Evolutionary conservation across 1,139 yeast genomes (phyloP).

Genomic region (Kodamaea suecica): DNA sequence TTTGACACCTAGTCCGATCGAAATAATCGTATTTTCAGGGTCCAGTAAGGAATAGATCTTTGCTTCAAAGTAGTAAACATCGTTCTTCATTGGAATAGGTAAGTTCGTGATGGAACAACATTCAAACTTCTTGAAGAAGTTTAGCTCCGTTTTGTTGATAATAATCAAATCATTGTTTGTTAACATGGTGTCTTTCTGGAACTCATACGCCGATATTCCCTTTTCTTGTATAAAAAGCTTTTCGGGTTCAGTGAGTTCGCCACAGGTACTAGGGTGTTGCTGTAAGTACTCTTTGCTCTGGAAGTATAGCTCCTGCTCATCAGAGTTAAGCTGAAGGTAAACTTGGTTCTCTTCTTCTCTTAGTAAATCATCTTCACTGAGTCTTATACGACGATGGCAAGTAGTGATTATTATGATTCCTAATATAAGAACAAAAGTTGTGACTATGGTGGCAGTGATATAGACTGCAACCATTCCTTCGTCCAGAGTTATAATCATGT

Average conservation of each 20-base stretch:
- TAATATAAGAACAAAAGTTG: constrained; percentile 1
- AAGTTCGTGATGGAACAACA: constrained; percentile 80
- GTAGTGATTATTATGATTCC: constrained; percentile 1
- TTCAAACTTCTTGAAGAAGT: constrained; percentile 66
- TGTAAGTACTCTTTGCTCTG: constrained; percentile 60
- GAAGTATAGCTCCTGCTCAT: constrained; percentile 77
- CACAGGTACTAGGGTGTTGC: constrained; percentile 53
- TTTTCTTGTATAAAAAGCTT: constrained; percentile 76
- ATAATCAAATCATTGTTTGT: constrained; percentile 61
- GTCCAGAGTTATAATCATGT: not conserved
- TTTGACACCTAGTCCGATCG: constrained; percentile 46
- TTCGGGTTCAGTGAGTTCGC: constrained; percentile 46
- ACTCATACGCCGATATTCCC: constrained; percentile 93
- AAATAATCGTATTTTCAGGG: constrained; percentile 43
- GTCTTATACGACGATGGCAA: constrained; percentile 4
- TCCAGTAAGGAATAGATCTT: constrained; percentile 59
- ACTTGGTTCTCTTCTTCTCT: constrained; percentile 63
- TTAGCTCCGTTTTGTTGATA: constrained; percentile 71
- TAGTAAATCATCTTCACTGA: constrained; percentile 51
- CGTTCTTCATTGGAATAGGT: constrained; percentile 83
- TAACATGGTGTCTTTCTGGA: constrained; percentile 65
- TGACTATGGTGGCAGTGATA: not conserved
- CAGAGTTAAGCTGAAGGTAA: constrained; percentile 59
- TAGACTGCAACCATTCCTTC: constrained; percentile 1
- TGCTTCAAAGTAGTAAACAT: constrained; percentile 87